Base-by-base conservation (phyloP, 1,284 basidiomycete species). In the Naganishia cerealis region DNA sequence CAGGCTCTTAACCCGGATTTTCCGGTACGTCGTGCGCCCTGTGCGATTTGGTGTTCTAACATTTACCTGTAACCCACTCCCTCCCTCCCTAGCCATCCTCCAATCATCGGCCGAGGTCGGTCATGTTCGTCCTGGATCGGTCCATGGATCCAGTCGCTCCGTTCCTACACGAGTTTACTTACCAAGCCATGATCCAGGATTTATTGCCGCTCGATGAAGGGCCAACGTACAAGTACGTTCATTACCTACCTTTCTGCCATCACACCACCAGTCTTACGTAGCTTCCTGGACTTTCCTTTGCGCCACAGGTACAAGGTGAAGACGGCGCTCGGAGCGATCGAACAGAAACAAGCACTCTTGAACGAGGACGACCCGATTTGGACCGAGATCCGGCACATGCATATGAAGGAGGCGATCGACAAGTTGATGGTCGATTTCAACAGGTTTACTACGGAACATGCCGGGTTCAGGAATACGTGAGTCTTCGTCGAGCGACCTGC, bases 161-260 rank as follows among this genome's bases (percentile, higher is more conserved):
- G 0, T 86, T 98, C 71, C 79, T 98, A 54, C 96, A 99, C 78
- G 96, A 99, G 76, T 99, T 99, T 77, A 97, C 94, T 48, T 99
- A 99, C 79, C 96, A 99, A 79, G 95, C 96, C 0, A 99, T 99
- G 96, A 90, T 88, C 61, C 94, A 95, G 75, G 96, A 99, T 79
- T 81, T 99, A 38, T 84, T 99, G 1, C 87, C 89, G 21, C 91
- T 99, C 68, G 86, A 91, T 68, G 87, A 94, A 71, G 95, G 94
- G 33, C 85, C 84, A 3, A 88, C 85, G 78, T 99, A 98, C 81
- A 88, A 86, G 89, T 96, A 79, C 72, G 88, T 83, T 16, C 66
- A 21, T 48, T 21, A 38, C 39, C 39, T 18, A 3, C n/a, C 18
- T 46, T n/a, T 24, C n/a, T 50, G 9, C 21, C 8, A 1, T 10